Evolutionary conservation across 306 rosid genomes (phyloP).

Genomic region (Gleditsia sinensis): DNA sequence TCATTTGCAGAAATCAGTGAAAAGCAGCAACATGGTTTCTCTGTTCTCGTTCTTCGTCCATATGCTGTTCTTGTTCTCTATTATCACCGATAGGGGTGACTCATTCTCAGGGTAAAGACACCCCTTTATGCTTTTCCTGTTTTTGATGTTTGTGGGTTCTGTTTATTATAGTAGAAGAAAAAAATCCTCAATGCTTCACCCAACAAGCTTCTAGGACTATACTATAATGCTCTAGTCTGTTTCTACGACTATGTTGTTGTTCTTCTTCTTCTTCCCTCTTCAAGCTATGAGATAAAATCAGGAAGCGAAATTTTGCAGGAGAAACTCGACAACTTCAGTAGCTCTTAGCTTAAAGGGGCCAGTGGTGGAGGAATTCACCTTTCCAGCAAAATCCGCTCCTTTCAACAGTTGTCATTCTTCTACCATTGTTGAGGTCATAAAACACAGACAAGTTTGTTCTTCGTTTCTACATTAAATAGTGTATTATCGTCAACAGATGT

Average conservation of each 20-base stretch:
- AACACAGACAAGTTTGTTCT: background rate
- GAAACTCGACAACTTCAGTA: conserved; percentile 29
- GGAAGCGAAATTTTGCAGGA: conserved; percentile 51
- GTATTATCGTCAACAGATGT: conserved; percentile 9
- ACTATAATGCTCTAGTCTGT: background rate
- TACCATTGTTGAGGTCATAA: conserved; percentile 88
- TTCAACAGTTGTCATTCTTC: conserved; percentile 90
- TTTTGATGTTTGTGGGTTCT: conserved; percentile 19
- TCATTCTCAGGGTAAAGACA: conserved; percentile 43
- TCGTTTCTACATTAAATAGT: background rate
- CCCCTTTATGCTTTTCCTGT: background rate
- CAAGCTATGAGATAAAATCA: conserved; percentile 10
- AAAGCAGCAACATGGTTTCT: conserved; percentile 23
- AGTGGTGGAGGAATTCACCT: conserved; percentile 68
- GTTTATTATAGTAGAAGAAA: background rate
- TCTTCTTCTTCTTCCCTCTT: conserved; percentile 16
- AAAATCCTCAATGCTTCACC: background rate
- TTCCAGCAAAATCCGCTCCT: conserved; percentile 72
- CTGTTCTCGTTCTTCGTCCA: conserved; percentile 23
- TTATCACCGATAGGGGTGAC: background rate
- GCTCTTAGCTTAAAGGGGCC: conserved; percentile 42
- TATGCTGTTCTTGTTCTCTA: conserved; percentile 31
- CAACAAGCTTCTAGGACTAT: background rate
- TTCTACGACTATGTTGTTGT: background rate
- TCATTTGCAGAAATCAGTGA: conserved; percentile 12